These are phyloP conservation scores for Trichosanthes cucumerina DNA, from an alignment of 306 rosid species.

Conservation along the genomic window DNA sequence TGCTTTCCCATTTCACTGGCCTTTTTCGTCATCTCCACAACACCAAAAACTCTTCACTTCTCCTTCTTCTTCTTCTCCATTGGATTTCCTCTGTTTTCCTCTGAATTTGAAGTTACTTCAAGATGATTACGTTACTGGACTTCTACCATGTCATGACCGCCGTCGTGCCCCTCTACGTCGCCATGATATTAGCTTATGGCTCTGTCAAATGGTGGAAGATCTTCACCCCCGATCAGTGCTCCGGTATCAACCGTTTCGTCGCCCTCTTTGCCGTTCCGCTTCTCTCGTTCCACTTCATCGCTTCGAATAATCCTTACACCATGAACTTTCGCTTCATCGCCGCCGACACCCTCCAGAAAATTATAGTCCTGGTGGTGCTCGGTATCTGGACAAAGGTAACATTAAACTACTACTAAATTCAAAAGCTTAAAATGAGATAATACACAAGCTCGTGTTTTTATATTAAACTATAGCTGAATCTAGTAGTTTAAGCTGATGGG, in stretches of 20 bases:
- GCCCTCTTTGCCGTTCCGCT: conserved; percentile 85
- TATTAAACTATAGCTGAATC: no score
- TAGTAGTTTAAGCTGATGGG: background rate
- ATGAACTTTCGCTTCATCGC: conserved; percentile 76
- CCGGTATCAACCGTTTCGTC: conserved; percentile 78
- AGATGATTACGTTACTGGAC: conserved; percentile 56
- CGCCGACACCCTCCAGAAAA: conserved; percentile 76
- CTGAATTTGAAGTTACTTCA: background rate
- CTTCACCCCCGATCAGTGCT: conserved; percentile 78
- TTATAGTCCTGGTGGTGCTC: conserved; percentile 48
- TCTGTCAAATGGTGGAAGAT: conserved; percentile 94
- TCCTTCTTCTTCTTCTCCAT: conserved; percentile 17
- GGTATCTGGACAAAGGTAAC: conserved; percentile 31
- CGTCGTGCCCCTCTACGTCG: conserved; percentile 82
- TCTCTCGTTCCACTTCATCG: conserved; percentile 79
- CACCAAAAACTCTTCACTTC: conserved; percentile 14
- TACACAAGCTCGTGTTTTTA: no score
- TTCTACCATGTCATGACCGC: conserved; percentile 90
- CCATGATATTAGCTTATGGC: conserved; percentile 79
- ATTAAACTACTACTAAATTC: background rate
- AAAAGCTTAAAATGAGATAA: background rate
- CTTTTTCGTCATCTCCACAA: conserved; percentile 9
- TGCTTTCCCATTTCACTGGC: conserved; percentile 34
- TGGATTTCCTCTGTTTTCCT: background rate
- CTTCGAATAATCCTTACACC: conserved; percentile 67